A percentile compares a stretch with the other conserved stretches of the same genome.
Evolutionary conservation across 2,329 filamentous ascomycete species (phyloP).

Genomic region (Ceratocystiopsis sp.): DNA sequence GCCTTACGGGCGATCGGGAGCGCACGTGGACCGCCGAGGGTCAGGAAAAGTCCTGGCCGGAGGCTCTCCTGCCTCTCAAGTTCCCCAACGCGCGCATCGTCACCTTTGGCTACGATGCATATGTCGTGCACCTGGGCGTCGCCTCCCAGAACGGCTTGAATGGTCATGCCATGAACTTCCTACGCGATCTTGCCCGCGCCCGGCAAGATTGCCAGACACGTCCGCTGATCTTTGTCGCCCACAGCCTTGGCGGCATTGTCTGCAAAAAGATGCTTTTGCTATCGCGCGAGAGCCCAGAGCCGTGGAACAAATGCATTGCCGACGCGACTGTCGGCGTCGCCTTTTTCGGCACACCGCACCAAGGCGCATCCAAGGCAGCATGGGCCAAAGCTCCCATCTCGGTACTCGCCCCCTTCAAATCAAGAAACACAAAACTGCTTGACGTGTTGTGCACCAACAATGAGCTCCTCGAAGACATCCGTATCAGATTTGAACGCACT

Average conservation of each 20-base stretch:
- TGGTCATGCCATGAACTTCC: neutral
- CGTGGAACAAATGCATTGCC: constrained; percentile 15
- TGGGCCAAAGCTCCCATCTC: constrained; percentile 17
- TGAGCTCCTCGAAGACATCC: too few species aligned
- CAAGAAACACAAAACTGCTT: neutral
- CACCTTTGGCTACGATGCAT: constrained; percentile 13
- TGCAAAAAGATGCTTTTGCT: constrained; percentile 19
- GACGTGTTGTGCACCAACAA: too few species aligned
- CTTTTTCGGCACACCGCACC: constrained; percentile 23
- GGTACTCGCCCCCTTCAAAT: constrained; percentile 16
- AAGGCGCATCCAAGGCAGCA: constrained; percentile 17
- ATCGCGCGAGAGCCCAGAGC: constrained; percentile 16
- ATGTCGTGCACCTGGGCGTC: constrained; percentile 1
- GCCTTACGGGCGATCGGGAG: constrained; percentile 11
- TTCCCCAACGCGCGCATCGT: constrained; percentile 10
- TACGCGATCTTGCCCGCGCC: neutral
- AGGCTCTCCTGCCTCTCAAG: constrained; percentile 9
- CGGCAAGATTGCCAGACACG: neutral
- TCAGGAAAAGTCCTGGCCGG: constrained; percentile 9
- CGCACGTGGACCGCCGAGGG: constrained; percentile 9
- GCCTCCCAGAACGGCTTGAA: too few species aligned
- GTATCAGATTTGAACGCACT: too few species aligned
- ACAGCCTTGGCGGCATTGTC: constrained; percentile 23
- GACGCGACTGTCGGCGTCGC: constrained; percentile 13
- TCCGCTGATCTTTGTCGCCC: neutral